Evolutionary conservation across 2,329 filamentous ascomycete species (phyloP), one percentile per base, ranked within the genome.

Genomic region (Neonectria faginata): DNA sequence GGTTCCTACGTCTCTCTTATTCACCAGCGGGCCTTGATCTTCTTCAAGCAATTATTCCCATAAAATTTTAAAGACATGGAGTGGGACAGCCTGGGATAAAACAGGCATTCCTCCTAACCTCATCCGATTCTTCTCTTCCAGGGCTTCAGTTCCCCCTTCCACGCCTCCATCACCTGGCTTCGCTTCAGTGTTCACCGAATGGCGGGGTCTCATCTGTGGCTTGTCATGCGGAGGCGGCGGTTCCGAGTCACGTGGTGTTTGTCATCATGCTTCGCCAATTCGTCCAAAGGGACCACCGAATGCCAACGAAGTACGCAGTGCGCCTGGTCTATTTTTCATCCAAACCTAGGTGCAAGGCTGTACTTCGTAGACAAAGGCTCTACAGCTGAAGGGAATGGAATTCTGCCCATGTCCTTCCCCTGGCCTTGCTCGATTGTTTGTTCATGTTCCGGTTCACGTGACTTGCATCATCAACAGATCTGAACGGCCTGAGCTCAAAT

Each of bases 381-480:
- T n/a, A 39, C 36, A n/a, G 36, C 36, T 39, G 6, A 3, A n/a
- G 6, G 14, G 2, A 8, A 39, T 12, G 14, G 6, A 8, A n/a
- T n/a, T 39, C 36, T 16, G 9, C 12, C 33, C 5, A 11, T 36
- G 33, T 5, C 33, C 14, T 36, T 10, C 12, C 12, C 12, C 33
- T 11, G 14, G 33, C 33, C 12, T 39, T 39, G 36, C 22, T 27
- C 14, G 22, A n/a, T 27, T 27, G 22, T 16, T 29, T 27, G 45
- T 50, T 8, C 22, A 33, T 44, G 9, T 16, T 20, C 14, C 18
- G 29, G 3, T 9, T 59, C 63, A 65, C 63, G 63, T 65, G 63
- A 42, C 8, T 9, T 5, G 16, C 29, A 16, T 4, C 14, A 18
- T 11, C 33, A 33, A n/a, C 14, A 20, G 22, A 52, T 20, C 57